Evolutionary conservation across 805 yeast genomes (phyloP).

Genomic region (Ogataea zsoltii): DNA sequence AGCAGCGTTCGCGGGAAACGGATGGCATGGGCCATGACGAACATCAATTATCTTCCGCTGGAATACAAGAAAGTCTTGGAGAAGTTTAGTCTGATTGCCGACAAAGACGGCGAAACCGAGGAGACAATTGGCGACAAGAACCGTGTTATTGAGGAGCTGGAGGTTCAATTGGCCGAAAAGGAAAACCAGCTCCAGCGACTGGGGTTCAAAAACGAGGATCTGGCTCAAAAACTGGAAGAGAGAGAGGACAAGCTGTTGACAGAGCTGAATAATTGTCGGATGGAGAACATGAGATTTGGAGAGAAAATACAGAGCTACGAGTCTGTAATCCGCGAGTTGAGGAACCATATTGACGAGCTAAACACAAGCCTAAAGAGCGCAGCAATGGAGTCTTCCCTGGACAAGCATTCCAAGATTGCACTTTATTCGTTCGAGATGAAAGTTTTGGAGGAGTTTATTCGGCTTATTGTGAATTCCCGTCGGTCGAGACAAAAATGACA

Average conservation of each 20-base stretch:
- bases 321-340: constrained; percentile 9
- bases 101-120: constrained; percentile 18
- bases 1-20: constrained; percentile 27
- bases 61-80: constrained; percentile 22
- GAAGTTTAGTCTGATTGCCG: constrained; percentile 24
- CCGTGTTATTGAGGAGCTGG: constrained; percentile 10
- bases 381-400: constrained; percentile 23
- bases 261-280: constrained; percentile 8
- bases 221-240: constrained; percentile 7
- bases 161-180: constrained; percentile 10
- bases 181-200: constrained; percentile 12
- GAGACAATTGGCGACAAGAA: constrained; percentile 15
- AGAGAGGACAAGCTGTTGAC: constrained; percentile 7
- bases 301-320: constrained; percentile 13
- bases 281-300: constrained; percentile 7
- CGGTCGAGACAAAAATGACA: constrained; percentile 3
- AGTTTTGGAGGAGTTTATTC: constrained; percentile 15
- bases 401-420: constrained; percentile 20
- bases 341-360: constrained; percentile 11
- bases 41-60: constrained; percentile 24
- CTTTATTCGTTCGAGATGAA: constrained; percentile 19
- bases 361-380: constrained; percentile 13
- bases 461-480: constrained; percentile 16
- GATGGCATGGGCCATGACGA: constrained; percentile 32
- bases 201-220: constrained; percentile 9